Evolutionary conservation across 2,329 filamentous ascomycete species (phyloP).

Genomic region (Sordariomycetes sp.): DNA sequence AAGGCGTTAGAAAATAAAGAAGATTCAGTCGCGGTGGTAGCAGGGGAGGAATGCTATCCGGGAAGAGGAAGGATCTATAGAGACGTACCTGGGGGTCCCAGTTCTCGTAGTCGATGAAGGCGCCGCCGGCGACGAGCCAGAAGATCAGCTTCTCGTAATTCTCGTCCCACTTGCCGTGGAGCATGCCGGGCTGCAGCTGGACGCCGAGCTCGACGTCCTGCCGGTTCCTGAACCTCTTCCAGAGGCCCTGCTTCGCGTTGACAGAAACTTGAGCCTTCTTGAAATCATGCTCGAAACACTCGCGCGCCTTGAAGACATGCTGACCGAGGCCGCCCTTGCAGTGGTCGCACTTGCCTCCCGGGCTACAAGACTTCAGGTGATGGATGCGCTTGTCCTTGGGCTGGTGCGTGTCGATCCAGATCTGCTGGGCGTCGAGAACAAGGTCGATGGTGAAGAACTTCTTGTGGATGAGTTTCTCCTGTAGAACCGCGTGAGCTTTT

Average conservation of each 20-base stretch:
- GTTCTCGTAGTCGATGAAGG: not conserved
- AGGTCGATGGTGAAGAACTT: not conserved
- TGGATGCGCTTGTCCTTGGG: not conserved
- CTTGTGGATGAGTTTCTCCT: not conserved
- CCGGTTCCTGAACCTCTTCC: not conserved
- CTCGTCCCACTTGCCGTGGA: conserved; percentile 2
- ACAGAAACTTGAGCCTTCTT: not conserved
- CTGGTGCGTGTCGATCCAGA: conserved; percentile 7
- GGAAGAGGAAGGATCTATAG: too few species aligned
- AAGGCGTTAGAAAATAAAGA: not conserved
- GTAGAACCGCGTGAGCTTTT: not conserved
- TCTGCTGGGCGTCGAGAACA: not conserved
- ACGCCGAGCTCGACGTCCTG: conserved; percentile 3
- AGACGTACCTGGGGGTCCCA: not conserved
- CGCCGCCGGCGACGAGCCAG: conserved; percentile 2
- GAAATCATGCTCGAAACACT: conserved; percentile 2
- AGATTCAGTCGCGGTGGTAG: not conserved
- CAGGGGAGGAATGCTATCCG: too few species aligned
- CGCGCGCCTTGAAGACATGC: not conserved
- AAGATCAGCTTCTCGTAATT: not conserved
- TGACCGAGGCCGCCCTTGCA: not conserved
- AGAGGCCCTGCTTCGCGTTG: not conserved
- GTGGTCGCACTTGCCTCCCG: not conserved
- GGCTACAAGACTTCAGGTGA: not conserved
- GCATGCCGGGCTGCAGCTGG: not conserved